Conservation (phyloP, 2,329 filamentous ascomycete genomes). For the Helotiales sp. region DNA sequence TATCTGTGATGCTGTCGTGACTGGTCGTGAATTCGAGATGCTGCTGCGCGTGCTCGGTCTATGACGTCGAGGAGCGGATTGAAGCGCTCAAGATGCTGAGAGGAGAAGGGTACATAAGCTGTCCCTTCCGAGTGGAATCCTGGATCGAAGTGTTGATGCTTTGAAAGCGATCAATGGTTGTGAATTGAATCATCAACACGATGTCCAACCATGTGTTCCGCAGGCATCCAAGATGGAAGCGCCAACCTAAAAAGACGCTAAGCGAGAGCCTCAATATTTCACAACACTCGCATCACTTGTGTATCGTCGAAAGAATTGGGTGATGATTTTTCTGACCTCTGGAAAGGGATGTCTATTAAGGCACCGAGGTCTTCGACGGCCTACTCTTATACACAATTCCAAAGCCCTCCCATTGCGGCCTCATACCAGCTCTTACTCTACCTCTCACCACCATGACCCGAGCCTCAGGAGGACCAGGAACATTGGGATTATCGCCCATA, state of each 20-base stretch:
- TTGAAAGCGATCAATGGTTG: conserved; percentile 6
- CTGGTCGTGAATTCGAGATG: background rate
- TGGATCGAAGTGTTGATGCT: conserved; percentile 2
- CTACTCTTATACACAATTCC: background rate
- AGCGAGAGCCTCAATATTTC: conserved; percentile 15
- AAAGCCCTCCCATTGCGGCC: background rate
- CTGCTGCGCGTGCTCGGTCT: conserved; percentile 1
- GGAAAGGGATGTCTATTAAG: conserved; percentile 29
- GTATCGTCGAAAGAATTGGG: conserved; percentile 17
- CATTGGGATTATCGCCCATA: conserved; percentile 98
- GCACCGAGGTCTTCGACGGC: conserved; percentile 24
- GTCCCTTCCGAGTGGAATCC: background rate
- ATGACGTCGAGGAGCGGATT: conserved; percentile 11
- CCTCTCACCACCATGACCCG: conserved; percentile 24
- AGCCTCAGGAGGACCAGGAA: conserved; percentile 69
- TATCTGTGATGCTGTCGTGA: conserved; percentile 4
- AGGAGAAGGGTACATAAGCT: conserved; percentile 3
- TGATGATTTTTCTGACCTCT: conserved; percentile 29
- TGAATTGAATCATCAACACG: conserved; percentile 5
- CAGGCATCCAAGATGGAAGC: conserved; percentile 15
- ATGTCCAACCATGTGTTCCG: conserved; percentile 5
- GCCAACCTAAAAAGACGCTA: conserved; percentile 19
- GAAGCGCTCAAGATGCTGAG: background rate
- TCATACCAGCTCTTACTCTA: conserved; percentile 18
- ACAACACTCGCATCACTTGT: background rate